These are phyloP conservation scores for Tolypocladium amazonense DNA, from an alignment of 2,329 filamentous ascomycete species.

Conservation along the genomic window DNA sequence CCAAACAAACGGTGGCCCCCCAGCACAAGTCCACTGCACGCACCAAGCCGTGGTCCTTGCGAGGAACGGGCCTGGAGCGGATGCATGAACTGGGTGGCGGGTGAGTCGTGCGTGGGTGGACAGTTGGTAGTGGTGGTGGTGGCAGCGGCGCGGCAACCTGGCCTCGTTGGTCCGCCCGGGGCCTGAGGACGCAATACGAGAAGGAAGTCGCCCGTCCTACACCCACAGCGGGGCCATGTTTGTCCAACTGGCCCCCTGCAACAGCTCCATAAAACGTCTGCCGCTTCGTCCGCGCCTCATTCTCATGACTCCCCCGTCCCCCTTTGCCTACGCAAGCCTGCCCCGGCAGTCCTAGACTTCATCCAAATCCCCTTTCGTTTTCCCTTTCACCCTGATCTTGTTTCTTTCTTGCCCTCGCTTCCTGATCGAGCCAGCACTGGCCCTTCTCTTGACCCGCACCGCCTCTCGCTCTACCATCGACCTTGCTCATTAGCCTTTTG, in stretches of 20 bases:
- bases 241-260: neutral
- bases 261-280: neutral
- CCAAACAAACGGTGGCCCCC: neutral
- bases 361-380: slow-evolving; percentile 1
- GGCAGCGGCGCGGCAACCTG: neutral
- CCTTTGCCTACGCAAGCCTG: neutral
- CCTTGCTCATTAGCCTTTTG: neutral
- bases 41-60: neutral
- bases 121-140: neutral
- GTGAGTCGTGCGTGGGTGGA: neutral
- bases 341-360: neutral
- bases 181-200: neutral
- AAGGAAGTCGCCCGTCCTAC: neutral
- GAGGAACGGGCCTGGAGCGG: neutral
- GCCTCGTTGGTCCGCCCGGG: no score
- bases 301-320: neutral
- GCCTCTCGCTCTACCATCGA: neutral
- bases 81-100: neutral
- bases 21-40: neutral
- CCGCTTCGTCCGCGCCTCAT: neutral
- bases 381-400: neutral
- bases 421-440: neutral
- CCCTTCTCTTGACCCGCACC: slow-evolving; percentile 5
- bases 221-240: neutral
- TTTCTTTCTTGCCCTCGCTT: neutral